These are phyloP conservation scores for Amanita exitialis DNA, from an alignment of 768 basidiomycete genomes.

Conservation along the genomic window DNA sequence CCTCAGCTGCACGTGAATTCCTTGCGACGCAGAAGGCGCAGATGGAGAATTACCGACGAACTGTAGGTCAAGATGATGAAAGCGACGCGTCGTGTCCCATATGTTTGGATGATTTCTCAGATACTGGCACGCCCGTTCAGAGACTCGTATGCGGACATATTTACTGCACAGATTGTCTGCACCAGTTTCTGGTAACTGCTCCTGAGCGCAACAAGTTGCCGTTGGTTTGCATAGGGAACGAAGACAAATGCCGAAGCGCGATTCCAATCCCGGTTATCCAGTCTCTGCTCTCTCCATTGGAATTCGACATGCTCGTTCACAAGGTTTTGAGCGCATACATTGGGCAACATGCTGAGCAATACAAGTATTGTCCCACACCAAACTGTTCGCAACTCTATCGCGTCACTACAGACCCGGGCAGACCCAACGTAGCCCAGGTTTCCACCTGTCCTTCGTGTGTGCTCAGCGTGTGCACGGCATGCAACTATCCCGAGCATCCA, in stretches of 20 bases:
- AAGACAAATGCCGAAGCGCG: not conserved
- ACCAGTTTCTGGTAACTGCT: conserved; percentile 1
- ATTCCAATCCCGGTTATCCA: conserved; percentile 1
- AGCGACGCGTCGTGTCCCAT: not conserved
- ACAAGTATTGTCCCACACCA: not conserved
- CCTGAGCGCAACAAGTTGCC: conserved; percentile 4
- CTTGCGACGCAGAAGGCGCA: not conserved
- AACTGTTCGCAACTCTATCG: conserved; percentile 3
- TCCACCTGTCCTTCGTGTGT: conserved; percentile 41
- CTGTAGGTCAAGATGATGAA: not conserved
- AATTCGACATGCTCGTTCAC: conserved; percentile 1
- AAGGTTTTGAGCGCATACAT: not conserved
- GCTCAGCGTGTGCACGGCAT: conserved; percentile 34
- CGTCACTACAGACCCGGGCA: not conserved
- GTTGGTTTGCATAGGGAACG: conserved; percentile 1
- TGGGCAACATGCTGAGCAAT: not conserved
- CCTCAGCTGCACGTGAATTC: not conserved
- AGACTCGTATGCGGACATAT: not conserved
- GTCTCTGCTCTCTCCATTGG: not conserved
- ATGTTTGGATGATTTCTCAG: conserved; percentile 4
- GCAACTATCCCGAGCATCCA: conserved; percentile 38
- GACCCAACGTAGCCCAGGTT: not conserved
- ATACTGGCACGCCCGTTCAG: not conserved
- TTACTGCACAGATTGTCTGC: conserved; percentile 1
- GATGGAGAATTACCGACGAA: not conserved